Evolutionary conservation across 495 filamentous ascomycete genomes (phyloP), one percentile per base, ranked within the genome.

Genomic region (Baudoinia panamericana): DNA sequence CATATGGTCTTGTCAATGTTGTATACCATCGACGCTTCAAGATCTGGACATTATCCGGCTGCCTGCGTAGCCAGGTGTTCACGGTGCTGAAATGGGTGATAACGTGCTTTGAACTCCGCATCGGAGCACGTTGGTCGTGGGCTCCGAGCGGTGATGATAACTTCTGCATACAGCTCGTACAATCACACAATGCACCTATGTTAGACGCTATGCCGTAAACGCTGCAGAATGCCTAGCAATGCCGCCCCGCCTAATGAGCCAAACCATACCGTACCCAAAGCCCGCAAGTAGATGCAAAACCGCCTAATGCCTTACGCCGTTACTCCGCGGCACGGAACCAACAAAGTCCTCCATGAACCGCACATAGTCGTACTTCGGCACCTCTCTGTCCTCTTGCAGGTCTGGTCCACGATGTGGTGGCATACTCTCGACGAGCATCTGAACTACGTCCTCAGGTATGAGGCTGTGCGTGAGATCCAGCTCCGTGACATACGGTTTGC

Each of bases 401-500:
- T 90, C 84, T 4, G 82, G 82, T 0, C 86, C 86, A 38, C 67
- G 67, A 53, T 92, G 84, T 31, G 57, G 49, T 3, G 90, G 92
- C 67, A 96, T 90, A 25, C 81, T 83, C 54, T 80, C 70, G 39
- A 90, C 71, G 12, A 97, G 69, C 54, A 94, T 79, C 35, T 95
- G 88, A 42, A 96, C 92, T 30, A 96, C 74, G 38, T 93, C 85
- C 52, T 96, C 92, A 0, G 90, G 88, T 18, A 97, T 87, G 15
- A 97, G 72, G 18, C 79, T 85, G 61, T 95, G 92, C 41, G 86
- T 73, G 27, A 97, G 74, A 59, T 97, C 90, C 58, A 97, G 77
- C 64, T 97, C 90, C 9, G 90, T 97, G 10, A 97, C 90, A 59
- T 95, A 97, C 12, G 90, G 86, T 71, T 78, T 97, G 30, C 92